A percentile compares a stretch with the other conserved stretches of the same genome.
These are phyloP conservation scores for Penicillium pancosmium DNA, from an alignment of 495 filamentous ascomycete genomes.

Conservation along the genomic window DNA sequence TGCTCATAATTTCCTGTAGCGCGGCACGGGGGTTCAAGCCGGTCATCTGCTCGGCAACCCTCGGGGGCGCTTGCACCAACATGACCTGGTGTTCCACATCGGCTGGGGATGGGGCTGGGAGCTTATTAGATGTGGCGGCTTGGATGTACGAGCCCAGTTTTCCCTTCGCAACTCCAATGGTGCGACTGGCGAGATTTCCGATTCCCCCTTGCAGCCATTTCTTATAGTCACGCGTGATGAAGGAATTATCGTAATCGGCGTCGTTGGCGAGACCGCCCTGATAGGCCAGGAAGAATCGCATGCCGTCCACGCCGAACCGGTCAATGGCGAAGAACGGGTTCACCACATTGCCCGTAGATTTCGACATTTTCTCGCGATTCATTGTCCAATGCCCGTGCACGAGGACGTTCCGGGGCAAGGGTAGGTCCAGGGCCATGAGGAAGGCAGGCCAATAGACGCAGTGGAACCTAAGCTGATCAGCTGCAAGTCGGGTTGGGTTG, in stretches of 20 bases:
- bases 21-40: conserved; percentile 64
- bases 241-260: conserved; percentile 78
- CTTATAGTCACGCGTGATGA: conserved; percentile 76
- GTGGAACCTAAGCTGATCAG: conserved; percentile 65
- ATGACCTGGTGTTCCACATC: conserved; percentile 38
- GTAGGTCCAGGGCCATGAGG: conserved; percentile 83
- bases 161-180: conserved; percentile 69
- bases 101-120: conserved; percentile 27
- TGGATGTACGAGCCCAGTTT: conserved; percentile 58
- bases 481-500: conserved; percentile 6
- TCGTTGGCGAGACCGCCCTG: conserved; percentile 77
- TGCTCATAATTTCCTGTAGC: conserved; percentile 65
- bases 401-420: conserved; percentile 78
- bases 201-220: conserved; percentile 71
- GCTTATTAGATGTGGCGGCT: conserved; percentile 36
- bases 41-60: conserved; percentile 62
- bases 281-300: conserved; percentile 84
- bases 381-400: conserved; percentile 96
- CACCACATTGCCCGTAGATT: conserved; percentile 91
- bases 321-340: conserved; percentile 93
- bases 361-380: conserved; percentile 89
- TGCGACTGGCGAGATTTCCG: conserved; percentile 75
- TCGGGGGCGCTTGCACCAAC: conserved; percentile 36
- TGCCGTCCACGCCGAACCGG: conserved; percentile 80
- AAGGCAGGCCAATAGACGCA: conserved; percentile 98